These are phyloP conservation scores for Naganishia cerealis DNA, from an alignment of 1,284 basidiomycete genomes.

Conservation along the genomic window DNA sequence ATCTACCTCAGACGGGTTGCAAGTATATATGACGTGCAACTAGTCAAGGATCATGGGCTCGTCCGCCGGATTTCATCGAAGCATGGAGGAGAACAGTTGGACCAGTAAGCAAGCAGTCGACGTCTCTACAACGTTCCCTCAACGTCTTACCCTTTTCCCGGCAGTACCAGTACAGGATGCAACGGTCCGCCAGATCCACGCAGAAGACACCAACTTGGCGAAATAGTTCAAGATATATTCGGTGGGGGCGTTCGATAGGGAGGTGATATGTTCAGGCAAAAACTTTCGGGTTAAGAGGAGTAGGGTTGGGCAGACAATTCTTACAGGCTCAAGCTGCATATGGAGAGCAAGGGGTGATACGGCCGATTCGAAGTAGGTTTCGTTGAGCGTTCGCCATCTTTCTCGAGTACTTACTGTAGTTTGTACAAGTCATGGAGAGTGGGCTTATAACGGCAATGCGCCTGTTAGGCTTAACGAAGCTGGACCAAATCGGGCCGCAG, in stretches of 20 bases:
- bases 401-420: neutral
- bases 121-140: neutral
- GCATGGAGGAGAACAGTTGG: slow-evolving; percentile 52
- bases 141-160: neutral
- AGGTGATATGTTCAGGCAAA: slow-evolving; percentile 56
- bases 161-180: slow-evolving; percentile 46
- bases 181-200: slow-evolving; percentile 52
- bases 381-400: neutral
- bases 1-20: slow-evolving; percentile 57
- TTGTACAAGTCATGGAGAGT: slow-evolving; percentile 64
- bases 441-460: slow-evolving; percentile 80
- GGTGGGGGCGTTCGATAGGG: slow-evolving; percentile 58
- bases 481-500: slow-evolving; percentile 19
- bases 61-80: slow-evolving; percentile 46
- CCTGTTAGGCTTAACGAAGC: slow-evolving; percentile 63
- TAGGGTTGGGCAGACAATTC: slow-evolving; percentile 56
- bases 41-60: slow-evolving; percentile 54
- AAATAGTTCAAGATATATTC: slow-evolving; percentile 55
- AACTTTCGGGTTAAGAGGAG: slow-evolving; percentile 57
- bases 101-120: slow-evolving; percentile 36
- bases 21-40: slow-evolving; percentile 51
- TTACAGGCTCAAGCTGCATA: slow-evolving; percentile 53
- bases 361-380: slow-evolving; percentile 55
- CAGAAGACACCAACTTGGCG: slow-evolving; percentile 49
- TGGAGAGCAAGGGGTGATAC: slow-evolving; percentile 54